Conservation (phyloP, 345 rosid species). For the Melaleuca alternifolia region DNA sequence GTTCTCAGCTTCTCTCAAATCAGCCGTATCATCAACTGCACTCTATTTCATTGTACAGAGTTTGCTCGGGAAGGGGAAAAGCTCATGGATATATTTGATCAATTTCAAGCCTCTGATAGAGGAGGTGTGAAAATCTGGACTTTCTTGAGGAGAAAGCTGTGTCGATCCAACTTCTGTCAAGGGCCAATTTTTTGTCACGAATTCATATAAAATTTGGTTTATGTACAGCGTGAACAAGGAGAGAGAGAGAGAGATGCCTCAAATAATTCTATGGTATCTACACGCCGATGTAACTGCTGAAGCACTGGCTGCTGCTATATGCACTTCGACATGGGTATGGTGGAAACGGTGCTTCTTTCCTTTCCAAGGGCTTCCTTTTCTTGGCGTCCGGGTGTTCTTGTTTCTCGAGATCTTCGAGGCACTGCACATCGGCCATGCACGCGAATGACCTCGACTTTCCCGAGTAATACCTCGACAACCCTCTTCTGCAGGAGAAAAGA, state of each 20-base stretch:
- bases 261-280: not conserved
- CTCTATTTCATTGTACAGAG: not conserved
- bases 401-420: constrained; percentile 70
- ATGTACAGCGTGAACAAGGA: not conserved
- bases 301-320: constrained; percentile 21
- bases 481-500: constrained; percentile 28
- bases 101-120: not conserved
- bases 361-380: constrained; percentile 44
- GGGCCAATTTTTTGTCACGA: not conserved
- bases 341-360: constrained; percentile 13
- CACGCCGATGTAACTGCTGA: constrained; percentile 1
- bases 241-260: not conserved
- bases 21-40: not conserved
- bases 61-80: not conserved
- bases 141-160: not conserved
- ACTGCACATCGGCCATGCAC: constrained; percentile 52
- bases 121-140: not conserved
- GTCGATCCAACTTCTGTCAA: no score
- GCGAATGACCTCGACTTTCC: constrained; percentile 65
- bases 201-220: not conserved
- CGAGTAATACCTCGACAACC: constrained; percentile 67
- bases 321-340: constrained; percentile 34
- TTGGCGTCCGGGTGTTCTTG: constrained; percentile 28
- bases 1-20: not conserved
- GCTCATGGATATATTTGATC: not conserved